A percentile compares a stretch with the other conserved stretches of the same genome.
Conservation (phyloP, 1,284 basidiomycete species). For the Leccinum pachyderme region DNA sequence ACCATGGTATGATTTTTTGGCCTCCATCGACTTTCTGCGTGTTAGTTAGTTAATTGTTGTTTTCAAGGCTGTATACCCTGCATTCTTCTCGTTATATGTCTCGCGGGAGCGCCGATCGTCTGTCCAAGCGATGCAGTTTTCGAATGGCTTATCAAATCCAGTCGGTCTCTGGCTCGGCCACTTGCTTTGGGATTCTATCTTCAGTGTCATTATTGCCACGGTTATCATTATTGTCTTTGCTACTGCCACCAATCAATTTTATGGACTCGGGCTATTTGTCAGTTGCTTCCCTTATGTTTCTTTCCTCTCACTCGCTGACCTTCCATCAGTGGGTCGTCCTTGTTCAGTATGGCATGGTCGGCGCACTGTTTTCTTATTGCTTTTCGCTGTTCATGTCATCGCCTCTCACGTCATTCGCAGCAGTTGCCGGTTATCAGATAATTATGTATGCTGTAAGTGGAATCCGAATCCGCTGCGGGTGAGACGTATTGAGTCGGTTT, state of each 20-base stretch:
- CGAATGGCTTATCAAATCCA: conserved; percentile 73
- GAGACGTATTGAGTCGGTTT: not conserved
- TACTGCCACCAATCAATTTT: conserved; percentile 58
- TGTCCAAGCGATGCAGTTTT: conserved; percentile 76
- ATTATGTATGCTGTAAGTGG: conserved; percentile 64
- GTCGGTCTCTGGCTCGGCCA: conserved; percentile 79
- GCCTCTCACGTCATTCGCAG: conserved; percentile 72
- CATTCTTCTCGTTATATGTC: conserved; percentile 78
- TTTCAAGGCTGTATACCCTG: conserved; percentile 66
- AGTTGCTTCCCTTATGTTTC: conserved; percentile 25
- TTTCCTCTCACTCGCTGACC: conserved; percentile 1
- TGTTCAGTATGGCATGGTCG: conserved; percentile 68
- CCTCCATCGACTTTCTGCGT: not conserved
- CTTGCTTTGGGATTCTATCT: conserved; percentile 69
- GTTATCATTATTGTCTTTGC: conserved; percentile 65
- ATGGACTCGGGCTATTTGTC: conserved; percentile 68
- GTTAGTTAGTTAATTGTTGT: not conserved
- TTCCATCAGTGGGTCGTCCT: conserved; percentile 62
- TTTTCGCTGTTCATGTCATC: conserved; percentile 62
- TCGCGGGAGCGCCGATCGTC: conserved; percentile 63
- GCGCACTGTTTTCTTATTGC: conserved; percentile 68
- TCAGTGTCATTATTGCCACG: conserved; percentile 55
- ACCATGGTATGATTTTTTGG: conserved; percentile 51
- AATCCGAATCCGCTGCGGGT: not conserved
- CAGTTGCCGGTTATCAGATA: conserved; percentile 72